Percentiles rank a stretch among this genome's conserved stretches.
Evolutionary conservation across 2,329 filamentous ascomycete species (phyloP).

Genomic region (Epichloe elymi): DNA sequence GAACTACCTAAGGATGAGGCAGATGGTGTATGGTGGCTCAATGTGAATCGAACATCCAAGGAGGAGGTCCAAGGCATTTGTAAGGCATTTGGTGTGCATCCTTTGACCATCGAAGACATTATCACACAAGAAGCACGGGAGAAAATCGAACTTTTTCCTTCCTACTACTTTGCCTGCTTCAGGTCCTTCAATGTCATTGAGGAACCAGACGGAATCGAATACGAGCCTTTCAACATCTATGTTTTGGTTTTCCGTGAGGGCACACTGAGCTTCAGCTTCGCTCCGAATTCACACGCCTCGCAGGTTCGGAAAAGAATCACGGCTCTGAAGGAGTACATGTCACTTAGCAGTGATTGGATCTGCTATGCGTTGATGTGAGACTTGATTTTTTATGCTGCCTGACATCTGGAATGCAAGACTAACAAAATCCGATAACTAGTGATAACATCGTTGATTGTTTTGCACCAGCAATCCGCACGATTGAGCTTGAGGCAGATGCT

Average conservation of each 20-base stretch:
- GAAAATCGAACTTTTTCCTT: conserved; percentile 94
- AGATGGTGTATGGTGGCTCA: conserved; percentile 96
- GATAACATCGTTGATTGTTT: conserved; percentile 98
- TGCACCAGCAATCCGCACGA: conserved; percentile 73
- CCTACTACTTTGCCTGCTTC: conserved; percentile 98
- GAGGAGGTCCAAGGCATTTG: conserved; percentile 81
- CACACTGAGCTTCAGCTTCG: conserved; percentile 88
- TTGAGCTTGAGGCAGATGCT: conserved; percentile 77
- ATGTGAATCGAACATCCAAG: conserved; percentile 79
- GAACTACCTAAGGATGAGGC: conserved; percentile 46
- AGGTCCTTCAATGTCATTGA: conserved; percentile 74
- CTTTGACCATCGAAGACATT: conserved; percentile 92
- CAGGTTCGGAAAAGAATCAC: conserved; percentile 88
- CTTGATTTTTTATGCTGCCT: neutral
- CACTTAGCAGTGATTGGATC: conserved; percentile 93
- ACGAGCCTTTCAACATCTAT: conserved; percentile 92
- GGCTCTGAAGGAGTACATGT: conserved; percentile 85
- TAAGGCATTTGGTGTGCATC: conserved; percentile 91
- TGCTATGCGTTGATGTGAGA: conserved; percentile 93
- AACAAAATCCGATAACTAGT: conserved; percentile 25
- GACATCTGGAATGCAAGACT: neutral
- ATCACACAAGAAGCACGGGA: conserved; percentile 89
- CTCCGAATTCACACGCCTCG: conserved; percentile 71
- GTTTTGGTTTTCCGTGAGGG: conserved; percentile 95
- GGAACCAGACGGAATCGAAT: conserved; percentile 67